These are phyloP conservation scores for Incumbomyces delicatus DNA, from an alignment of 2,329 filamentous ascomycete species.

Conservation along the genomic window DNA sequence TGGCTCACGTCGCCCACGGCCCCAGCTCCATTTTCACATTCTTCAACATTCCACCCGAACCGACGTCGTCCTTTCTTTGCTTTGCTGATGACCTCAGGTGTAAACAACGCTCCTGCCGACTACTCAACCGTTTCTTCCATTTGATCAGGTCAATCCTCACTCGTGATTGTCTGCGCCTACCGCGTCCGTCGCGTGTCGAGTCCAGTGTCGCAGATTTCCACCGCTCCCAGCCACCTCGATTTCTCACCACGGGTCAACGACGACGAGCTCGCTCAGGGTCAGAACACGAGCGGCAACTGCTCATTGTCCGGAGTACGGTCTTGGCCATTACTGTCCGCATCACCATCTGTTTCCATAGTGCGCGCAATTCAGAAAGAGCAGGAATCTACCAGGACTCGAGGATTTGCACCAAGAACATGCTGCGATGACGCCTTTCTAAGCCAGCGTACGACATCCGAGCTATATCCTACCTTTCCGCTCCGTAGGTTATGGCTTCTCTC, in stretches of 20 bases:
- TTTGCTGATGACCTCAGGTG: slow-evolving; percentile 8
- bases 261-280: not conserved
- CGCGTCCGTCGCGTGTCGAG: slow-evolving; percentile 2
- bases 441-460: too few relatives aligned
- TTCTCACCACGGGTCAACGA: not conserved
- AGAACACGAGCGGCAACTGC: not conserved
- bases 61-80: not conserved
- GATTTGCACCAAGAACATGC: not conserved
- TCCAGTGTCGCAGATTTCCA: slow-evolving; percentile 1
- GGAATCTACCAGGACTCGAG: not conserved
- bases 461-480: too few relatives aligned
- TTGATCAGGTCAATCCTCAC: not conserved
- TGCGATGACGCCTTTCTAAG: not conserved
- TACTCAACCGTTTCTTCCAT: not conserved
- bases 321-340: too few relatives aligned
- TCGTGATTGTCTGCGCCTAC: not conserved
- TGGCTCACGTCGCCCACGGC: not conserved
- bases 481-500: not conserved
- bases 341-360: not conserved
- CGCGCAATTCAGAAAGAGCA: not conserved
- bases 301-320: not conserved
- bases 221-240: slow-evolving; percentile 1
- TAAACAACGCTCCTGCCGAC: slow-evolving; percentile 2
- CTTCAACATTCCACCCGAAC: slow-evolving; percentile 2
- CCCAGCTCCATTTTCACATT: slow-evolving; percentile 7